Percentiles rank a stretch among this genome's conserved stretches.
phyloP scores from a whole-genome alignment of 2,329 filamentous ascomycete genomes.

The Venturia pyrina region DNA sequence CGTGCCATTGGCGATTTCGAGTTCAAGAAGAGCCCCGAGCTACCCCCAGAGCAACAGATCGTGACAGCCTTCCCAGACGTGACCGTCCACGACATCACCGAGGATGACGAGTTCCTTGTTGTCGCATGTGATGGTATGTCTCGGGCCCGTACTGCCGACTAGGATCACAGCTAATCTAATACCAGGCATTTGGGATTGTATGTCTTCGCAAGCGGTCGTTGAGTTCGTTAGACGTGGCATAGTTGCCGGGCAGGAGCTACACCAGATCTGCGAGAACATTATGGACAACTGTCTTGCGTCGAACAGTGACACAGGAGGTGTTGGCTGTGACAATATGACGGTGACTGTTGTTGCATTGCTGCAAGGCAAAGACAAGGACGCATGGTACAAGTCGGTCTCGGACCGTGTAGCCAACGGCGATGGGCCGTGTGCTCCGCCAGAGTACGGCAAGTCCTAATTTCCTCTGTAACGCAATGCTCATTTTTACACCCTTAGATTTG shows the following conservation, averaged over 20 bases:
- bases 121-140: constrained; percentile 33
- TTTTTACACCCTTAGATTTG: constrained; percentile 12
- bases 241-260: constrained; percentile 87
- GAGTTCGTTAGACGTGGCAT: constrained; percentile 96
- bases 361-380: constrained; percentile 84
- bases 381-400: constrained; percentile 96
- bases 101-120: constrained; percentile 79
- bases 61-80: constrained; percentile 96
- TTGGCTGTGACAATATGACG: constrained; percentile 99
- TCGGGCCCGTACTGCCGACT: not conserved
- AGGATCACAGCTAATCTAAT: not conserved
- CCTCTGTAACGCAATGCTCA: constrained; percentile 5
- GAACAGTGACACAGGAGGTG: constrained; percentile 94
- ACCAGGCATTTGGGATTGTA: constrained; percentile 97
- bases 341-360: constrained; percentile 87
- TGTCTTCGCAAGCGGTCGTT: constrained; percentile 92
- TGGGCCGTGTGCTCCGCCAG: constrained; percentile 93
- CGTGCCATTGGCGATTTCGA: constrained; percentile 98
- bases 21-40: constrained; percentile 97
- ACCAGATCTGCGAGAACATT: constrained; percentile 98
- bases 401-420: constrained; percentile 93
- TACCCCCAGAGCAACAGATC: constrained; percentile 96
- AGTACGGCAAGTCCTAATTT: constrained; percentile 77
- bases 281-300: constrained; percentile 99
- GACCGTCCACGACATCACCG: constrained; percentile 75